Evolutionary conservation across 1,139 yeast species (phyloP), one percentile per base, ranked within the genome.

Genomic region (Debaryomyces sp.): DNA sequence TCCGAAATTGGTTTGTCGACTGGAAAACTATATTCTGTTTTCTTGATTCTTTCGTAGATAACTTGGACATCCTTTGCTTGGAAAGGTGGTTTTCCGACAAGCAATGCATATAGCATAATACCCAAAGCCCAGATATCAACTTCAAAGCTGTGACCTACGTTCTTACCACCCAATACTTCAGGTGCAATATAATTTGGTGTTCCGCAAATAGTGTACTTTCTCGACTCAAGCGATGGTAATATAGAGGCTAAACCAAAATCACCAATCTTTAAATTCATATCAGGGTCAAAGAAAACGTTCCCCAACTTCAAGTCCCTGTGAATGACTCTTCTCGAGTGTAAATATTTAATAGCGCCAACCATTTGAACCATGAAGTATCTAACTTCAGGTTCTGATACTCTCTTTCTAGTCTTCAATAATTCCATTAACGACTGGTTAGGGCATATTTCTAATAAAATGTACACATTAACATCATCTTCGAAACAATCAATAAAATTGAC

Each of bases 171-270:
- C 54, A 94, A 76, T 13, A 94, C 96, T 70, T 94, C 99, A 8
- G 99, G 99, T 0, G 98, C 97, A 64, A 94, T 94, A 66, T 94
- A 94, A 69, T 94, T 94, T 51, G 99, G 99, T 13, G 99, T 94
- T 49, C 99, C 99, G 69, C 99, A 94, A 49, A 94, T 89, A 44
- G 99, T 92, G 63, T 85, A 89, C 62, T 92, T 90, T 58, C 95
- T 82, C 47, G 89, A 89, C 51, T 80, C 81, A 35, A 64, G 63
- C 29, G 84, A 76, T 35, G 88, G 88, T 55, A 92, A 77, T 13
- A 89, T 87, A 1, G 97, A 91, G 10, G 99, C 99, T 54, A 94
- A 79, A 38, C 99, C 99, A 71, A 94, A 94, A 67, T 94, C 99
- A 54, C 98, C 98, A 57, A 94, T 87, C 66, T 94, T 94, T 62